Base-by-base conservation (phyloP, 1,139 yeast species). In the Lodderomyces jiufengensis region DNA sequence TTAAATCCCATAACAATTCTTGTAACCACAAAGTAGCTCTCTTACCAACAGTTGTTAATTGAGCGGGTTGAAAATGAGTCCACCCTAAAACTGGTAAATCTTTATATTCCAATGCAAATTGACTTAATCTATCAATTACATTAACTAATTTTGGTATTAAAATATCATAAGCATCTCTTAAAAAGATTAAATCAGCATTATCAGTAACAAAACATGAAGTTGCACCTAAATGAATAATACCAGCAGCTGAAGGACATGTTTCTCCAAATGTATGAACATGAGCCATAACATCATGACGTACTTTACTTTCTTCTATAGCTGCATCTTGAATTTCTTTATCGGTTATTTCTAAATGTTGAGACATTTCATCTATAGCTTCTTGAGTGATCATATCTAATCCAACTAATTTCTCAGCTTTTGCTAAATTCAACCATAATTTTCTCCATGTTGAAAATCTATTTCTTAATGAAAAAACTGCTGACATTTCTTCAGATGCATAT, bases 61-160 rank as follows among this genome's bases (percentile, higher is more conserved):
- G 99, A 39, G 98, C 98, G 14, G 99, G 99, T 70, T 92, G 99
- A 78, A 92, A 92, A 66, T 92, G 99, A 42, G 99, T 92, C 97
- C 97, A 92, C 27, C 99, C 99, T 49, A 92, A 77, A 33, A 90
- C 97, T 31, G 99, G 98, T 64, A 88, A 66, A 62, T 92, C 97
- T 71, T 92, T 92, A 72, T 92, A 79, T 61, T 85, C 80, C 47
- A 87, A 57, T 35, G 98, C 97, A 63, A 94, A 92, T 58, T 84
- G 70, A 41, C 90, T 68, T 60, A 92, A 74, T 63, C 95, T 80
- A 71, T 90, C 84, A 54, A 92, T 92, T 45, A 94, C 98, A 53
- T 92, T 92, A 52, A 88, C 97, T 54, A 92, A 76, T 66, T 92
- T 92, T 46, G 96, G 97, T 58, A 92, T 88, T 52, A 94, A 68